phyloP scores from a whole-genome alignment of 345 rosid species.

The Brassica incana region DNA sequence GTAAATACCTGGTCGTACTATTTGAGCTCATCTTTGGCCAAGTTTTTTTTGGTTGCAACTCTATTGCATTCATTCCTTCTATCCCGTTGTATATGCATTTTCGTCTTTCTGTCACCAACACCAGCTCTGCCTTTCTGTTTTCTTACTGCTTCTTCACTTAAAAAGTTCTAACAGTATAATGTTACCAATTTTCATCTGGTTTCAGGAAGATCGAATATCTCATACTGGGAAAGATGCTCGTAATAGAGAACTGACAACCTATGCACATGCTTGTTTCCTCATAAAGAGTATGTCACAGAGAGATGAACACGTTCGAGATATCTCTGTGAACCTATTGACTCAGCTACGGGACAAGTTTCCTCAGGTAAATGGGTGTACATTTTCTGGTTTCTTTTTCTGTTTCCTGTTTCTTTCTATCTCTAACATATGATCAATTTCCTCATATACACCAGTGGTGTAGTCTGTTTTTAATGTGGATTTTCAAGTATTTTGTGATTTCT shows the following conservation, averaged over 20 bases:
- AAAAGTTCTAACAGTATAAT: conserved; percentile 11
- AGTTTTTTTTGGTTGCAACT: background rate
- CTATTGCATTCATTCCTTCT: background rate
- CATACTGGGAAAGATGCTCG: conserved; percentile 65
- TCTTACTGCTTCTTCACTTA: background rate
- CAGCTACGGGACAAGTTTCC: conserved; percentile 88
- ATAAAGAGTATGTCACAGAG: conserved; percentile 82
- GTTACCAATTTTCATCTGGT: conserved; percentile 30
- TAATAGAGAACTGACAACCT: conserved; percentile 63
- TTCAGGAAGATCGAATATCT: conserved; percentile 75
- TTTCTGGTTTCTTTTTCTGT: background rate
- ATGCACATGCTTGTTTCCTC: conserved; percentile 76
- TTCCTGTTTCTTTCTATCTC: background rate
- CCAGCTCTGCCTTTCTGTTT: background rate
- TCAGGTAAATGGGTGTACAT: conserved; percentile 51
- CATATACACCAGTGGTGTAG: conserved; percentile 3
- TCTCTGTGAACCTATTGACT: conserved; percentile 70
- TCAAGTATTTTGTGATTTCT: conserved; percentile 1
- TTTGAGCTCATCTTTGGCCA: background rate
- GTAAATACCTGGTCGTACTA: background rate
- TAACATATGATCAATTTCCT: conserved; percentile 15
- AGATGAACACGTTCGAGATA: conserved; percentile 79
- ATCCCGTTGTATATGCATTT: background rate
- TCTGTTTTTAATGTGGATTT: background rate
- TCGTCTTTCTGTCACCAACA: background rate